A percentile compares a stretch with the other conserved stretches of the same genome.
phyloP scores from a whole-genome alignment of 352 stramenopile genomes.

The Phytopythium boreale region DNA sequence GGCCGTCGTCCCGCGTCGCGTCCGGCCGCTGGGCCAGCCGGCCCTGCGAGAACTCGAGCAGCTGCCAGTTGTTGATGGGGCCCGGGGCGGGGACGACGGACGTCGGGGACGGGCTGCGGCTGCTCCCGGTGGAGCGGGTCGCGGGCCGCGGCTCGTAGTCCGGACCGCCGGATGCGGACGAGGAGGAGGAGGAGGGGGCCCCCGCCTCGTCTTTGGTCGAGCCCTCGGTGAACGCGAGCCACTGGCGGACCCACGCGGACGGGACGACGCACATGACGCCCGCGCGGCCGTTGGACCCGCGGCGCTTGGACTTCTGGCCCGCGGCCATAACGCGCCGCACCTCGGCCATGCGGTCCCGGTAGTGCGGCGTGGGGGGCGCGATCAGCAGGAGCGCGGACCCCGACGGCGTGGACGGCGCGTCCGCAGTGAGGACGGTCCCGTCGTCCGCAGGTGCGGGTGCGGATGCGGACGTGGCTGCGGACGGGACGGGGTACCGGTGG shows the following conservation, averaged over 20 bases:
- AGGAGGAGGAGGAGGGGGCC: background rate
- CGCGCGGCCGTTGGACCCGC: constrained; percentile 39
- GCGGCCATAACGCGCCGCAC: constrained; percentile 69
- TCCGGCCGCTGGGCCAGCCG: constrained; percentile 40
- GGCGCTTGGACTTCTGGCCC: constrained; percentile 51
- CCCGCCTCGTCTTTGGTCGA: constrained; percentile 13
- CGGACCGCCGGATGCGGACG: background rate
- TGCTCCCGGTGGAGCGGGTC: constrained; percentile 7
- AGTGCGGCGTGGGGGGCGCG: constrained; percentile 28
- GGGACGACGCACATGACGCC: constrained; percentile 61
- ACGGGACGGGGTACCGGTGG: background rate
- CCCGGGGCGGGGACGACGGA: constrained; percentile 22
- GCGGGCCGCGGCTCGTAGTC: no score
- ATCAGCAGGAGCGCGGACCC: background rate
- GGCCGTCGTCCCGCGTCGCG: constrained; percentile 27
- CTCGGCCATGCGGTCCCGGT: constrained; percentile 57
- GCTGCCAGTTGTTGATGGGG: constrained; percentile 58
- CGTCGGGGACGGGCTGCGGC: constrained; percentile 10
- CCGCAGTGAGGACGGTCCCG: background rate
- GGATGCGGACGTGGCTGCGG: background rate
- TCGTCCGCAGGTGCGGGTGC: no score
- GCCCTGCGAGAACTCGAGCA: constrained; percentile 53
- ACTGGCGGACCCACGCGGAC: constrained; percentile 50
- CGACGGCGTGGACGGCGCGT: constrained; percentile 4
- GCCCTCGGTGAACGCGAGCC: constrained; percentile 50